A percentile compares a stretch with the other conserved stretches of the same genome.
Evolutionary conservation across 768 basidiomycete species (phyloP).

Genomic region (Porpolomopsis calyptriformis): DNA sequence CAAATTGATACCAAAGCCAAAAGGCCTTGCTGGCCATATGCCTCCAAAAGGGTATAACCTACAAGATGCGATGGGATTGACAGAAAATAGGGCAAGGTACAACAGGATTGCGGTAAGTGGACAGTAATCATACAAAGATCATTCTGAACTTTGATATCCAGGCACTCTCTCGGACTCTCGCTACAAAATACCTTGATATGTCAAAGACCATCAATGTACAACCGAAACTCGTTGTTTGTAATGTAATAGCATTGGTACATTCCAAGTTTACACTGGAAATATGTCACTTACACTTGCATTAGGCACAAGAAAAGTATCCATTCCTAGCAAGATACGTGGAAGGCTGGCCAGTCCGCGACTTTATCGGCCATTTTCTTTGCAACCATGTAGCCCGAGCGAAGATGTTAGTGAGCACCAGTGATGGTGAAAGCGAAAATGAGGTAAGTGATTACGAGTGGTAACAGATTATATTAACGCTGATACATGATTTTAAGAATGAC

Average conservation of each 20-base stretch:
- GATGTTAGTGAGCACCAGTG: too few species aligned
- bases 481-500: not conserved
- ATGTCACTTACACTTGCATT: not conserved
- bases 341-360: not conserved
- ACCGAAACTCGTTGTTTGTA: not conserved
- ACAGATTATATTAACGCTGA: not conserved
- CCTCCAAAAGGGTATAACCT: conserved; percentile 1
- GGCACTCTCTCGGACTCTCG: not conserved
- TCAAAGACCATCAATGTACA: not conserved
- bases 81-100: not conserved
- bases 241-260: not conserved
- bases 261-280: not conserved
- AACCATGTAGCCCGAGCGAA: too few species aligned
- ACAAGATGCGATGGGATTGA: not conserved
- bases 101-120: conserved; percentile 1
- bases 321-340: not conserved
- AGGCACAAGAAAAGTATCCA: too few species aligned
- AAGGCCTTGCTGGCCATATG: not conserved
- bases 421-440: too few species aligned
- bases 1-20: conserved; percentile 1
- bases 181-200: not conserved
- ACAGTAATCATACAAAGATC: not conserved
- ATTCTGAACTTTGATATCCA: not conserved
- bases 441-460: too few species aligned
- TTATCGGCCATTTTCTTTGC: not conserved